Conservation (phyloP, 2,329 filamentous ascomycete genomes). For the Lojkania enalia region DNA sequence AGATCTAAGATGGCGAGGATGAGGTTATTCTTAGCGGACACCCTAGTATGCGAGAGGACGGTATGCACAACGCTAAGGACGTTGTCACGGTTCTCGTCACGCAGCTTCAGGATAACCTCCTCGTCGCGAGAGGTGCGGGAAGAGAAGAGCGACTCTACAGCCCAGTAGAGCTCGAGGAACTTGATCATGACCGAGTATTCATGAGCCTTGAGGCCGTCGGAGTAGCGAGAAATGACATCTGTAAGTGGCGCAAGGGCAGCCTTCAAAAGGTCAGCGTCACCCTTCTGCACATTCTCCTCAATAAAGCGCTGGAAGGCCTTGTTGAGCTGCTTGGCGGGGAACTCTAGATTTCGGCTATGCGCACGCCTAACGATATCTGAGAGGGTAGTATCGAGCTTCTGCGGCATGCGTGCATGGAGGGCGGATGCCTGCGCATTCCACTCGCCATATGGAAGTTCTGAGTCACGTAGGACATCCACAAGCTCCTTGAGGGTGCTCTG, state of each 20-base stretch:
- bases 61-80: constrained; percentile 81
- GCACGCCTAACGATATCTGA: constrained; percentile 85
- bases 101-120: constrained; percentile 87
- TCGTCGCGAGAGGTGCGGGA: constrained; percentile 85
- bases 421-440: constrained; percentile 96
- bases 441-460: constrained; percentile 91
- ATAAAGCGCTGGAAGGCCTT: constrained; percentile 88
- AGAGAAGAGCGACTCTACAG: constrained; percentile 85
- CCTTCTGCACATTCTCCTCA: constrained; percentile 76
- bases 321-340: constrained; percentile 83
- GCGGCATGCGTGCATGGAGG: constrained; percentile 94
- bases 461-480: constrained; percentile 85
- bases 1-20: constrained; percentile 88
- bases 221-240: constrained; percentile 77
- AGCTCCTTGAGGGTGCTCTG: constrained; percentile 80
- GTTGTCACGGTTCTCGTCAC: constrained; percentile 96
- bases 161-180: constrained; percentile 79
- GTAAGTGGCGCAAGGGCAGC: constrained; percentile 73
- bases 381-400: constrained; percentile 83
- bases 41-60: constrained; percentile 90
- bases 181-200: constrained; percentile 81
- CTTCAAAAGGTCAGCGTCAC: constrained; percentile 74
- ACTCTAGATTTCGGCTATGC: constrained; percentile 76
- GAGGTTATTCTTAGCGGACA: constrained; percentile 91
- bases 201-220: constrained; percentile 85